phyloP scores from a whole-genome alignment of 2,329 filamentous ascomycete genomes.

The Fusarium anguioides region DNA sequence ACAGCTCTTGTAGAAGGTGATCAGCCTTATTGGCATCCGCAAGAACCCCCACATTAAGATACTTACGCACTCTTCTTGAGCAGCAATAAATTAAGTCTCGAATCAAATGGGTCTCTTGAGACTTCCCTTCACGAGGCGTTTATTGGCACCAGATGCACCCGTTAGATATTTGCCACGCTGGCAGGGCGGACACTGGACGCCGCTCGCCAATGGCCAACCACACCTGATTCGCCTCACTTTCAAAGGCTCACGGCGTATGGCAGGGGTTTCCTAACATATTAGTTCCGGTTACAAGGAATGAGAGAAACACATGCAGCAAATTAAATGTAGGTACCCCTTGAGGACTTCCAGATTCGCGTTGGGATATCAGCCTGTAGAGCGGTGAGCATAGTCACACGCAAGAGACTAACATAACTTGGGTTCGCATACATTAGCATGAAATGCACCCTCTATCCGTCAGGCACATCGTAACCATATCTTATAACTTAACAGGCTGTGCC shows the following conservation, averaged over 20 bases:
- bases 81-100: constrained; percentile 6
- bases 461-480: constrained; percentile 38
- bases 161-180: constrained; percentile 46
- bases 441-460: constrained; percentile 39
- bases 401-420: constrained; percentile 40
- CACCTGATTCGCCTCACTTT: constrained; percentile 48
- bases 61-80: constrained; percentile 15
- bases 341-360: constrained; percentile 36
- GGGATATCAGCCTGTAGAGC: constrained; percentile 38
- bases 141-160: constrained; percentile 35
- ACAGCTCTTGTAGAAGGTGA: constrained; percentile 1
- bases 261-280: constrained; percentile 42
- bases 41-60: constrained; percentile 9
- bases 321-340: constrained; percentile 36
- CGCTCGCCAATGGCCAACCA: constrained; percentile 44
- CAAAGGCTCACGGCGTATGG: constrained; percentile 39
- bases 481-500: constrained; percentile 23
- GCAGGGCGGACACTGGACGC: constrained; percentile 42
- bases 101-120: constrained; percentile 7
- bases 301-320: constrained; percentile 39
- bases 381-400: constrained; percentile 45
- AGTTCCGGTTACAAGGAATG: constrained; percentile 39
- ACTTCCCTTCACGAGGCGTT: constrained; percentile 10
- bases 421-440: constrained; percentile 42
- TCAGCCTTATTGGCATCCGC: constrained; percentile 23